Conservation (phyloP, 2,329 filamentous ascomycete genomes). For the Aspergillus hortae region DNA sequence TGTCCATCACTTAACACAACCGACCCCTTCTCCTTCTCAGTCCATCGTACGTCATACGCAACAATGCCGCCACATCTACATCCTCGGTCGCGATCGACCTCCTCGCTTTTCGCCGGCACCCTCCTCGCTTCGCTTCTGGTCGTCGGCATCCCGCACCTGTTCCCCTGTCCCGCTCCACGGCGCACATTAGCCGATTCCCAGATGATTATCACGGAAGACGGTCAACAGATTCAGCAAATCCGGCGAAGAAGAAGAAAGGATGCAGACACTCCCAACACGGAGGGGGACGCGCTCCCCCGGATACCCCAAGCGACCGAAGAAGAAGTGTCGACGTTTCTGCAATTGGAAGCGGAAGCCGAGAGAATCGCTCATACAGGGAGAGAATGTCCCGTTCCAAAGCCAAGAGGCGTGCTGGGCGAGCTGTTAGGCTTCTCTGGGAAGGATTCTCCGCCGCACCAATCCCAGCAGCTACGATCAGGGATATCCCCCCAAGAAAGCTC, state of each 20-base stretch:
- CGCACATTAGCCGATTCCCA: constrained; percentile 69
- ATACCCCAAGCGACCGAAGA: constrained; percentile 28
- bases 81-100: constrained; percentile 88
- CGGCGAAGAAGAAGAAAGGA: constrained; percentile 36
- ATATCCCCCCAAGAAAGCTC: not conserved
- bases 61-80: constrained; percentile 80
- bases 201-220: constrained; percentile 39
- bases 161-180: constrained; percentile 85
- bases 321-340: constrained; percentile 43
- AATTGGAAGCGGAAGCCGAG: constrained; percentile 40
- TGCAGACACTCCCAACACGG: constrained; percentile 15
- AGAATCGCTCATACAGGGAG: constrained; percentile 49
- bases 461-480: not conserved
- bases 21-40: constrained; percentile 3
- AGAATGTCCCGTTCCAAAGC: constrained; percentile 92
- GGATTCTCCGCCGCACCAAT: constrained; percentile 14
- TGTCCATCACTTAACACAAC: constrained; percentile 4
- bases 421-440: constrained; percentile 63
- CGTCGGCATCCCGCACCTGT: constrained; percentile 81
- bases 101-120: constrained; percentile 91
- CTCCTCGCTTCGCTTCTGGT: constrained; percentile 87
- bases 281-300: constrained; percentile 11
- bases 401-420: constrained; percentile 71
- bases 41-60: constrained; percentile 19
- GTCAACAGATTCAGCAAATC: constrained; percentile 39